Base-by-base conservation (phyloP, 1,284 basidiomycete species). In the Neotropicomus parvogracilis region DNA sequence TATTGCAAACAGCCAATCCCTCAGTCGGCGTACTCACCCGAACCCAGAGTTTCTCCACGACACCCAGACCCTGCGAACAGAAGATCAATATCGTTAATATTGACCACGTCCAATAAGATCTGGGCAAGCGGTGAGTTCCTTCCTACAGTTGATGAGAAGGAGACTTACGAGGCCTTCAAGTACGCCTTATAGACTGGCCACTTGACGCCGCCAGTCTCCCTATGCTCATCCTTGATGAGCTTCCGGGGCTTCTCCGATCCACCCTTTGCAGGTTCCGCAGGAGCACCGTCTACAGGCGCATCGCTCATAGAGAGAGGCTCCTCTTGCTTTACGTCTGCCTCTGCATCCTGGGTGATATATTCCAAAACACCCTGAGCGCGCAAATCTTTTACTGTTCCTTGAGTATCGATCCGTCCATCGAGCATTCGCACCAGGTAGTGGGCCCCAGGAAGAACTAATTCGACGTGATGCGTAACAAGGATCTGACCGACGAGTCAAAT, bases 111-210 rank as follows among this genome's bases (percentile, higher is more conserved):
- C 74, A 70, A 55, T 78, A 79, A 41, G 67, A 77, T 19, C 73
- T 83, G 57, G 9, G 9, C 6, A 31, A 0, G 33, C 14, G n/a
- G 11, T 17, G 26, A 50, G 40, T n/a, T 21, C 12, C 21, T 17
- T 10, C 16, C 28, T 27, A 24, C 1, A 11, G 6, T 20, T 6
- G 12, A 28, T 1, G 1, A 0, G 9, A 17, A 44, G 34, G 2
- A 62, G 61, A 50, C 59, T 53, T 44, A 79, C 77, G 78, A 77
- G 14, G 78, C 75, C 52, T 71, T 70, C 49, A 87, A 67, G 60
- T 87, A 87, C 1, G 78, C 73, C 41, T 78, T 77, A 59, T 87
- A 87, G 34, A 85, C 80, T 7, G 64, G 59, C 76, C 77, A 80
- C 56, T 83, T 83, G 52, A 87, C 85, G 34, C 74, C 74, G 1